Evolutionary conservation across 345 rosid species (phyloP).

Genomic region (Gossypium mustelinum): DNA sequence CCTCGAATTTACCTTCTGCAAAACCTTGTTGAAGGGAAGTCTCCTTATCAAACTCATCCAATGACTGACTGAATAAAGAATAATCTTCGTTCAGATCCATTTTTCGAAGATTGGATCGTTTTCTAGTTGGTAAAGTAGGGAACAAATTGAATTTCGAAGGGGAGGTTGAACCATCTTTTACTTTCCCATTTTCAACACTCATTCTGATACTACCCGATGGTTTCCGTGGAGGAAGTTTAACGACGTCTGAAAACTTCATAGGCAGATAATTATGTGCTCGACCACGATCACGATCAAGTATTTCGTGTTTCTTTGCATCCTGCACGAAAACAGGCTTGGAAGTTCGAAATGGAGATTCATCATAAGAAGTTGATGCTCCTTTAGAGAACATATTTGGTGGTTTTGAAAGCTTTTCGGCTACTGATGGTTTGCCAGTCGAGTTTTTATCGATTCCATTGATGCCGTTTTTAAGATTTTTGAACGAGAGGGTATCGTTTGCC

Average conservation of each 20-base stretch:
- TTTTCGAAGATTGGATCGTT: no score
- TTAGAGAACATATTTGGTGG: conserved; percentile 25
- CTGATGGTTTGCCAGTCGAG: conserved; percentile 12
- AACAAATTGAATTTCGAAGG: conserved; percentile 18
- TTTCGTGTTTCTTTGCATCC: conserved; percentile 29
- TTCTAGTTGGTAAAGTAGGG: not conserved
- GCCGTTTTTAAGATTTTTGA: conserved; percentile 12
- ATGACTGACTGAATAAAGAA: conserved; percentile 20
- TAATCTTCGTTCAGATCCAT: conserved; percentile 11
- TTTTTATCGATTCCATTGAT: conserved; percentile 16
- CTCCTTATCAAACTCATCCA: conserved; percentile 27
- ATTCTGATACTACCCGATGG: conserved; percentile 15
- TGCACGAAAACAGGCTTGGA: conserved; percentile 22
- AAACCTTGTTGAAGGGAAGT: conserved; percentile 24
- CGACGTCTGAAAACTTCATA: conserved; percentile 18
- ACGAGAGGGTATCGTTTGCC: conserved; percentile 12
- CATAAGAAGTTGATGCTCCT: conserved; percentile 39
- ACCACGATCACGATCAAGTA: conserved; percentile 23
- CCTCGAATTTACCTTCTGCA: conserved; percentile 17
- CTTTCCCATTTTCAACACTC: conserved; percentile 14
- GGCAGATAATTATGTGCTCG: conserved; percentile 28
- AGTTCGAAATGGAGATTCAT: conserved; percentile 26
- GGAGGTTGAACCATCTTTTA: conserved; percentile 14
- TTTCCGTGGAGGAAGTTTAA: conserved; percentile 25
- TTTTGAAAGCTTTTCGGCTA: conserved; percentile 15